phyloP scores from a whole-genome alignment of 768 basidiomycete genomes.

The Ramaria sp. region DNA sequence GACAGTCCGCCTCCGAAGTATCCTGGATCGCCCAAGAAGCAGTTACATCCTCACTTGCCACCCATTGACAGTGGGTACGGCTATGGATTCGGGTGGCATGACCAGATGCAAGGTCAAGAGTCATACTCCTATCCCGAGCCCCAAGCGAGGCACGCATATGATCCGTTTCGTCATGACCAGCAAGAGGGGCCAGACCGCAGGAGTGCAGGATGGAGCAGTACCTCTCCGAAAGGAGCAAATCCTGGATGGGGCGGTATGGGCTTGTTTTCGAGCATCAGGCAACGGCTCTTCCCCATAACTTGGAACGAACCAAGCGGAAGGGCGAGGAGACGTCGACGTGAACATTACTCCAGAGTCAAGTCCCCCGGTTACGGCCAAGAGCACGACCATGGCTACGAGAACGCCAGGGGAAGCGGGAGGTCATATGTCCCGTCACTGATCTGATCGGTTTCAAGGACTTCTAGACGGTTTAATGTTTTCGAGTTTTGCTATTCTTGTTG shows the following conservation, averaged over 20 bases:
- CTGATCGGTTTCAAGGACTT: background rate
- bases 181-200: background rate
- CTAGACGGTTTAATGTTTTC: background rate
- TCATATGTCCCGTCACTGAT: conserved; percentile 9
- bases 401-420: background rate
- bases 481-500: background rate
- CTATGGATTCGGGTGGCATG: conserved; percentile 7
- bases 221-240: background rate
- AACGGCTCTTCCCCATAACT: conserved; percentile 3
- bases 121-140: background rate
- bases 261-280: conserved; percentile 3
- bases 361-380: background rate
- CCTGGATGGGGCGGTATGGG: background rate
- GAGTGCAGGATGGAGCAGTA: conserved; percentile 5
- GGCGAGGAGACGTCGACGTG: conserved; percentile 2
- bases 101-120: conserved; percentile 1
- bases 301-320: conserved; percentile 1
- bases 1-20: conserved; percentile 7
- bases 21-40: conserved; percentile 3
- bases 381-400: background rate
- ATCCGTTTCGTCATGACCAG: background rate
- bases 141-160: background rate
- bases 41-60: background rate
- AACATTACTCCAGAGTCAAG: background rate
- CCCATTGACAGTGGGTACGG: conserved; percentile 1